Percentiles rank a stretch among this genome's conserved stretches.
Evolutionary conservation across 495 filamentous ascomycete genomes (phyloP).

Genomic region (Penicillium desertorum): DNA sequence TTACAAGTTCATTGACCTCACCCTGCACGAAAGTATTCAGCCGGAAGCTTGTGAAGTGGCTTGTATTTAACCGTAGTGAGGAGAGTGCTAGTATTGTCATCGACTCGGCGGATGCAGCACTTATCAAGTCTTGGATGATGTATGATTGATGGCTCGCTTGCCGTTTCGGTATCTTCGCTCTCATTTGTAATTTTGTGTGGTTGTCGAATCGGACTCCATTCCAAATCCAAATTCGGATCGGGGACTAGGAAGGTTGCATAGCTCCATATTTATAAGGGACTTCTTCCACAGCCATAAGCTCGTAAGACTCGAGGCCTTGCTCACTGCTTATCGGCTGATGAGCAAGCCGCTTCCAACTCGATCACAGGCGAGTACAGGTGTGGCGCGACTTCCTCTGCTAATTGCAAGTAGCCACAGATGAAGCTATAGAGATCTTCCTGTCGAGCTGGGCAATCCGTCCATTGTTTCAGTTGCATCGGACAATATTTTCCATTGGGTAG

Average conservation of each 20-base stretch:
- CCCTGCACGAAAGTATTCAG: conserved; percentile 28
- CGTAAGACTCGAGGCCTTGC: conserved; percentile 34
- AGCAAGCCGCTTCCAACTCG: conserved; percentile 23
- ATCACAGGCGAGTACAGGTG: conserved; percentile 23
- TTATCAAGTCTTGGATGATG: conserved; percentile 18
- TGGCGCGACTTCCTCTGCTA: conserved; percentile 5
- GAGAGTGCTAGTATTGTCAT: conserved; percentile 23
- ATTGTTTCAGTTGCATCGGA: conserved; percentile 26
- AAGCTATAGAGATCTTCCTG: conserved; percentile 32
- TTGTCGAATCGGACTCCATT: conserved; percentile 28
- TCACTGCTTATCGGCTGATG: conserved; percentile 30
- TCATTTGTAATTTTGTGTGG: conserved; percentile 25
- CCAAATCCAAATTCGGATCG: conserved; percentile 28
- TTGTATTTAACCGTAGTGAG: conserved; percentile 37
- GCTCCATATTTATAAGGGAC: conserved; percentile 24
- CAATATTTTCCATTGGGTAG: conserved; percentile 38
- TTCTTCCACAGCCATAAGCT: conserved; percentile 30
- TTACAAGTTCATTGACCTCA: conserved; percentile 27
- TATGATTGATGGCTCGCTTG: conserved; percentile 5
- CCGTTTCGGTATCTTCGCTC: background rate
- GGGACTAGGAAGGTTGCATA: conserved; percentile 30
- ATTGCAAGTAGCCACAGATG: conserved; percentile 27
- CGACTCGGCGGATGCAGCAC: conserved; percentile 26
- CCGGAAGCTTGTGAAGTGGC: conserved; percentile 36
- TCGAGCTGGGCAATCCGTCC: conserved; percentile 30